Conservation (phyloP, 2,329 filamentous ascomycete species). For the Ceratocystis alfenasii region DNA sequence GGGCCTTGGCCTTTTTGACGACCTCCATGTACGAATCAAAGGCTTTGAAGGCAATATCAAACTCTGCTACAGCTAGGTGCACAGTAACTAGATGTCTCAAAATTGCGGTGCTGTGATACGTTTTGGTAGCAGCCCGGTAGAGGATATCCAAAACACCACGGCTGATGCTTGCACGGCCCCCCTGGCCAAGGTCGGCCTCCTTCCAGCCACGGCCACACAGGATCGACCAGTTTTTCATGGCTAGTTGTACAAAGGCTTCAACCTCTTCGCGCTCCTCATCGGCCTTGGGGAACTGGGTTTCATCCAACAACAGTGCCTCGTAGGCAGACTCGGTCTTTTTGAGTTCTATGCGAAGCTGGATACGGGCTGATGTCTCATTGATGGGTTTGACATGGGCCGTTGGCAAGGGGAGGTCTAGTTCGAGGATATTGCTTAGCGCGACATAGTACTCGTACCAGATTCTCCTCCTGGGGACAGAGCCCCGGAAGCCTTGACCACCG, state of each 20-base stretch:
- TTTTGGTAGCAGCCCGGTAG: constrained; percentile 82
- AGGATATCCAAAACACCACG: constrained; percentile 73
- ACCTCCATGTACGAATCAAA: constrained; percentile 89
- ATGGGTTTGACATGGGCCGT: constrained; percentile 35
- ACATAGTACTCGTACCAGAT: constrained; percentile 82
- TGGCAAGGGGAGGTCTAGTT: constrained; percentile 50
- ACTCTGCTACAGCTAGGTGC: constrained; percentile 78
- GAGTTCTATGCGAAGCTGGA: constrained; percentile 61
- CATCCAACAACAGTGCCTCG: constrained; percentile 63
- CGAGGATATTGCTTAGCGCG: constrained; percentile 63
- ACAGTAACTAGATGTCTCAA: constrained; percentile 77
- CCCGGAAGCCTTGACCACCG: constrained; percentile 47
- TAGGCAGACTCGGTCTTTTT: constrained; percentile 69
- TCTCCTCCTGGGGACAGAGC: constrained; percentile 48
- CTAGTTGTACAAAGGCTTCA: constrained; percentile 67
- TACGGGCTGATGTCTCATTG: constrained; percentile 43
- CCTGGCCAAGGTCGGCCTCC: constrained; percentile 67
- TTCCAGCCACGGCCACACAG: constrained; percentile 70
- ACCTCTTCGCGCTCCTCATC: constrained; percentile 67
- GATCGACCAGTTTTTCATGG: constrained; percentile 74
- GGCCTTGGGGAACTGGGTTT: constrained; percentile 74
- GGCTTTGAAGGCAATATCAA: constrained; percentile 79
- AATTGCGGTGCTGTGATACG: constrained; percentile 86
- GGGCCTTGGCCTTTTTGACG: constrained; percentile 70
- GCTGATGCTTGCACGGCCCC: constrained; percentile 63